phyloP scores from a whole-genome alignment of 2,329 filamentous ascomycete genomes.

The Cladosporium colombiae region DNA sequence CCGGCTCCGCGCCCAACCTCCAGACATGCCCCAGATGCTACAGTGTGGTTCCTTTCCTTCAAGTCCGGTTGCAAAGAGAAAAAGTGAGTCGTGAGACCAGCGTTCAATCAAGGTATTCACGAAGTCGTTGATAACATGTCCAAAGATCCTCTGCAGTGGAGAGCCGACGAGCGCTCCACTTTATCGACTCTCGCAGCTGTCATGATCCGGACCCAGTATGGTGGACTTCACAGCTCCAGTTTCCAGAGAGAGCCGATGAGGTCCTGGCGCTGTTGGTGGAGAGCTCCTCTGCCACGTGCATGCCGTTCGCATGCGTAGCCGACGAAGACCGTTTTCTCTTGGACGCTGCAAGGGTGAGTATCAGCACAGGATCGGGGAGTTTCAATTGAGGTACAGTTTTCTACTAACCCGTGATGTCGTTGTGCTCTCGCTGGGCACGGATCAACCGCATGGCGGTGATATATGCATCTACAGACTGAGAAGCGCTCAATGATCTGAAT shows the following conservation, averaged over 20 bases:
- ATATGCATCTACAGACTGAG: conserved; percentile 82
- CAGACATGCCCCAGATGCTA: background rate
- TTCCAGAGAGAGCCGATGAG: background rate
- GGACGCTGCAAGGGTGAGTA: conserved; percentile 44
- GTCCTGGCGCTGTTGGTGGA: background rate
- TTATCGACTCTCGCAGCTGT: background rate
- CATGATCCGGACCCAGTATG: background rate
- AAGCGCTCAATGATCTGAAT: conserved; percentile 71
- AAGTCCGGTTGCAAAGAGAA: background rate
- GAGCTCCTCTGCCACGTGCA: conserved; percentile 19
- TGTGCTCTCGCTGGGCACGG: conserved; percentile 75
- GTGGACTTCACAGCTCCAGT: background rate
- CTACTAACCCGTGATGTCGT: conserved; percentile 65
- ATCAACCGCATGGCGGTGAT: conserved; percentile 84
- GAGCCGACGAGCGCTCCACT: background rate
- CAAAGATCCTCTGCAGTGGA: background rate
- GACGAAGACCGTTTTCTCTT: conserved; percentile 76
- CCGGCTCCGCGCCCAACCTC: background rate
- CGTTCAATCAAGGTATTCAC: background rate
- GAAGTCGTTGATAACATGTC: background rate
- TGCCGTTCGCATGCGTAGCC: conserved; percentile 69
- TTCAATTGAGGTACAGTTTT: too few relatives aligned
- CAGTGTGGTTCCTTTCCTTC: background rate
- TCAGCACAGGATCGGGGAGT: too few relatives aligned
- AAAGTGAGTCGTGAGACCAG: background rate